Conservation (phyloP, 2,329 filamentous ascomycete genomes). For the Fusarium poae region DNA sequence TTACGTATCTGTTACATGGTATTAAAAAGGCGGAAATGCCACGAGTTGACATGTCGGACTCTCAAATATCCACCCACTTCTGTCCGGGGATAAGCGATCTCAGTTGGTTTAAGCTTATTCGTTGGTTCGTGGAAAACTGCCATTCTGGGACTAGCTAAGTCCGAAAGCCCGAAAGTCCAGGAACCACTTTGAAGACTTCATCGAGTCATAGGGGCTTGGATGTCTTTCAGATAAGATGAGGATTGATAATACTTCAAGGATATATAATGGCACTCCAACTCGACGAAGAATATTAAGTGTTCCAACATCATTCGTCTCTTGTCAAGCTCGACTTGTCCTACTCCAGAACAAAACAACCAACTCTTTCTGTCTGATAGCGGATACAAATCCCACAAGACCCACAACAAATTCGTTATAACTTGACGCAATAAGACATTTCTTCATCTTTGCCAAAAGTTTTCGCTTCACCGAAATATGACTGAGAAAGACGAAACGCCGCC, state of each 20-base stretch:
- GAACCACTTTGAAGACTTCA: background rate
- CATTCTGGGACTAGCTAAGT: slow-evolving; percentile 1
- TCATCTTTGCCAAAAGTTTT: background rate
- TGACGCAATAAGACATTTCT: slow-evolving; percentile 1
- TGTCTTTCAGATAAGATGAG: accelerated
- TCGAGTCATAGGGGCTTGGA: background rate
- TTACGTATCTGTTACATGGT: background rate
- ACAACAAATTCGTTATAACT: slow-evolving; percentile 7
- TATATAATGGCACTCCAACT: background rate
- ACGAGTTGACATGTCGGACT: background rate
- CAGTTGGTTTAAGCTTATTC: slow-evolving; percentile 18
- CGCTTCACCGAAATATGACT: background rate
- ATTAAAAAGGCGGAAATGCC: background rate
- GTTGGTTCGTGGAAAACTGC: background rate
- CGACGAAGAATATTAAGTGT: background rate
- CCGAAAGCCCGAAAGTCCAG: slow-evolving; percentile 3
- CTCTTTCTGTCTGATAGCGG: background rate
- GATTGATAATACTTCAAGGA: background rate
- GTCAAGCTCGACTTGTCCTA: background rate
- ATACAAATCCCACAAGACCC: background rate
- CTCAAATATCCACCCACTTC: background rate
- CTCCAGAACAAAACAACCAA: background rate
- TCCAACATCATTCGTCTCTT: background rate
- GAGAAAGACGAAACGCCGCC: background rate
- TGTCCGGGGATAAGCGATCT: background rate